Conservation (phyloP, 352 stramenopile genomes). For the Pythium brachiatum region DNA sequence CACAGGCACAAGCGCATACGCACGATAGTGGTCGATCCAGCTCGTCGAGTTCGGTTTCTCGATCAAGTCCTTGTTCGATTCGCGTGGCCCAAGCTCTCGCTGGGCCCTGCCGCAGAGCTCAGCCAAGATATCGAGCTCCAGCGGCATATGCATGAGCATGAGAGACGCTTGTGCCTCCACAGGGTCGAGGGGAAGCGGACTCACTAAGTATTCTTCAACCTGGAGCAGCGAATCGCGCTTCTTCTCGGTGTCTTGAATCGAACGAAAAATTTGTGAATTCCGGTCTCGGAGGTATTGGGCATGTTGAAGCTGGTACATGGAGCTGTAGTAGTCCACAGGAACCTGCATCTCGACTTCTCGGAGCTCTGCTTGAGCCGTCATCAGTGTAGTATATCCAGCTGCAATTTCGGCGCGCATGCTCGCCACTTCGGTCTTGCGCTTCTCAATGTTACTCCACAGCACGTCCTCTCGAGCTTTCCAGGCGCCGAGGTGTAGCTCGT, state of each 20-base stretch:
- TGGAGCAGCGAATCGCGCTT: neutral
- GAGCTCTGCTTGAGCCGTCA: neutral
- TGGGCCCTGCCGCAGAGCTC: conserved; percentile 38
- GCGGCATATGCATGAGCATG: conserved; percentile 44
- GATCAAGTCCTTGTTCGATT: neutral
- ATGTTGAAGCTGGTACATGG: neutral
- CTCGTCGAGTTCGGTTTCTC: neutral
- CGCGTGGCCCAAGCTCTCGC: conserved; percentile 22
- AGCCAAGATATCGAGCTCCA: conserved; percentile 32
- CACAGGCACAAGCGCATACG: neutral
- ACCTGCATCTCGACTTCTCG: neutral
- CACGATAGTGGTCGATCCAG: neutral
- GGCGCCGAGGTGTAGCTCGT: neutral
- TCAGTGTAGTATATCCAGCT: neutral
- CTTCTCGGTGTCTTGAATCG: neutral
- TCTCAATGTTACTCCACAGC: neutral
- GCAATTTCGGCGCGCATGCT: neutral
- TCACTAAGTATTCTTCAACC: conserved; percentile 26
- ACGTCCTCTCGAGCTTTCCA: neutral
- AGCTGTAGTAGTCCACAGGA: too few relatives aligned
- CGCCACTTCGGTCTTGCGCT: neutral
- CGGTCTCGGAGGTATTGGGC: neutral
- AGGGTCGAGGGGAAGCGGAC: conserved; percentile 28
- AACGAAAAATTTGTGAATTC: neutral
- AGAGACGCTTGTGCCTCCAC: conserved; percentile 30